Base-by-base conservation (phyloP, 2,329 filamentous ascomycete genomes). In the Neophaeococcomyces mojaviensis region DNA sequence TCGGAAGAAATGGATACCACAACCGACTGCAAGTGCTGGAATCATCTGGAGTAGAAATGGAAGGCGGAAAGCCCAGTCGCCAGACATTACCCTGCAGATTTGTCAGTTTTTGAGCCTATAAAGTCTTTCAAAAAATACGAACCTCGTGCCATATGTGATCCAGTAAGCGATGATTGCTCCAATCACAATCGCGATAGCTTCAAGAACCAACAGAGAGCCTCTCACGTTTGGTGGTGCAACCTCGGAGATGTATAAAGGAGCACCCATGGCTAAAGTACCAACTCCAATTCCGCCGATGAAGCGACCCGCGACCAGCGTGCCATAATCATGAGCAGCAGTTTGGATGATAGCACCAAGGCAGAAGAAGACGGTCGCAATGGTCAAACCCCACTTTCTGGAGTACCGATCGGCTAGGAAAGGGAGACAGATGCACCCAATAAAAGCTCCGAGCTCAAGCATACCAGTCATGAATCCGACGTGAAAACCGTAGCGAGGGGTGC, bases 321-420 rank as follows among this genome's bases (percentile, higher is more conserved):
- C 63, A 49, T 75, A 75, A 36, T 71, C 64, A 3, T 69, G 58
- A 2, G 74, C 68, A 9, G 67, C 71, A 12, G 73, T 74, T 55
- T 78, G 74, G 5, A 78, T 54, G 1, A 70, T 59, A 3, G 71
- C 72, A 0, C 74, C 74, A 31, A 77, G 39, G 0, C 67, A 70
- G 53, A 78, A 77, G 28, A 77, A 65, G 8, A 61, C 52, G 3
- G 75, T 52, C 3, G 71, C 73, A 2, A 76, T 66, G 1, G 74
- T 54, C 33, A 78, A 74, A 2, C 71, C 70, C 49, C 71, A 73
- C 44, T 74, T 72, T 31, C 74, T 62, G 3, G 71, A 75, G 30
- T 75, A 67, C 51, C 67, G 70, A 49, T 77, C 74, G 1, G 73
- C 73, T n/a, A n/a, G n/a, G n/a, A n/a, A n/a, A n/a, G n/a, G n/a